A percentile compares a stretch with the other conserved stretches of the same genome.
Conservation (phyloP, 331 rosid genomes). For the Ulmus americana region DNA sequence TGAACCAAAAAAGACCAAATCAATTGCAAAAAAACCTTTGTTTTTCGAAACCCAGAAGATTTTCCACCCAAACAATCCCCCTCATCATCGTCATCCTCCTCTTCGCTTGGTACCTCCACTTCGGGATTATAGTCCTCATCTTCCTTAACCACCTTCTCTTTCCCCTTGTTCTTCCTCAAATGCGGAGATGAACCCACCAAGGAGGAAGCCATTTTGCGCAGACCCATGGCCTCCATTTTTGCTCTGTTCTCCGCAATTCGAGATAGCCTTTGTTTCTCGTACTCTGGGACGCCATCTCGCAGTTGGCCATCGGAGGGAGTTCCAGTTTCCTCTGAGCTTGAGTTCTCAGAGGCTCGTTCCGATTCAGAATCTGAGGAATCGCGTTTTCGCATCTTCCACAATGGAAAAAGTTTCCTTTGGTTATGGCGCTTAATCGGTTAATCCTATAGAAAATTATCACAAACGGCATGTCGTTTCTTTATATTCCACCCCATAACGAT, state of each 20-base stretch:
- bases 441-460: too few relatives aligned
- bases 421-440: too few relatives aligned
- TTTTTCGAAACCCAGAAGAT: slow-evolving; percentile 26
- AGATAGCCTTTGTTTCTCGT: slow-evolving; percentile 70
- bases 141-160: slow-evolving; percentile 32
- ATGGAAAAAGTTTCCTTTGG: too few relatives aligned
- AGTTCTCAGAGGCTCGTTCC: slow-evolving; percentile 19
- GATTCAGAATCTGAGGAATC: slow-evolving; percentile 9
- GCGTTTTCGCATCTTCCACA: slow-evolving; percentile 9
- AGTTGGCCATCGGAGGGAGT: slow-evolving; percentile 5
- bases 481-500: too few relatives aligned
- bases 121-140: slow-evolving; percentile 70
- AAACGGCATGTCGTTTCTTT: too few relatives aligned
- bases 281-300: slow-evolving; percentile 28
- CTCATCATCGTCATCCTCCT: slow-evolving; percentile 26
- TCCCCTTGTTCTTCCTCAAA: slow-evolving; percentile 30
- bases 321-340: slow-evolving; percentile 35
- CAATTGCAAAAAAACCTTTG: slow-evolving; percentile 26
- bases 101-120: slow-evolving; percentile 30
- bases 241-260: slow-evolving; percentile 79
- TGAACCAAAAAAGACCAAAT: neutral
- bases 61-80: slow-evolving; percentile 23
- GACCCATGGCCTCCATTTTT: slow-evolving; percentile 67
- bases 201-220: slow-evolving; percentile 52
- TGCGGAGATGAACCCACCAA: slow-evolving; percentile 31